phyloP scores from a whole-genome alignment of 352 stramenopile species.

The Pythium dissotocum region DNA sequence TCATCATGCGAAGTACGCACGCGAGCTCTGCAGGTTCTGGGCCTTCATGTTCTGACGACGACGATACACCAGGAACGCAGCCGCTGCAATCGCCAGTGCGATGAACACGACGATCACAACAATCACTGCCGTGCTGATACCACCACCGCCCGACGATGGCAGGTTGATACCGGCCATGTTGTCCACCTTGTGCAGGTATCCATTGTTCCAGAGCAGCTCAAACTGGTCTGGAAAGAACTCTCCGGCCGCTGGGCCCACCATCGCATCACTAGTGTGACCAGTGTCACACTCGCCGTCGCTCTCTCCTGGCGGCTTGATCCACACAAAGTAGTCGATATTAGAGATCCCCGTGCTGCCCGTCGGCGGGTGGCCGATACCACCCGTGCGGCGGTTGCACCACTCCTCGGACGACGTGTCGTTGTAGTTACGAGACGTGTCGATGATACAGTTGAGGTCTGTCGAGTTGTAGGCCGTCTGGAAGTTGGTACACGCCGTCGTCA shows the following conservation, averaged over 20 bases:
- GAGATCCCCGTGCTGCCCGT: slow-evolving; percentile 49
- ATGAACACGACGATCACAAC: slow-evolving; percentile 12
- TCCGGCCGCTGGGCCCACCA: slow-evolving; percentile 56
- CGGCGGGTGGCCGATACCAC: slow-evolving; percentile 55
- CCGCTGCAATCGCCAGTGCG: slow-evolving; percentile 3
- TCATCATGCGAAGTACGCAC: slow-evolving; percentile 14
- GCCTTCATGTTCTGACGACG: slow-evolving; percentile 7
- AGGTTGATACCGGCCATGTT: slow-evolving; percentile 50
- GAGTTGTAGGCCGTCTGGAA: slow-evolving; percentile 55
- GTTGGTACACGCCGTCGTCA: slow-evolving; percentile 45
- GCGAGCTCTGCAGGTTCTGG: slow-evolving; percentile 7
- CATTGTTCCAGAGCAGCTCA: slow-evolving; percentile 67
- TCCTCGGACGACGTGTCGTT: slow-evolving; percentile 60
- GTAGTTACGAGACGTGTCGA: slow-evolving; percentile 70
- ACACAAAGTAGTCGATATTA: slow-evolving; percentile 75
- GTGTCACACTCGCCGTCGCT: slow-evolving; percentile 54
- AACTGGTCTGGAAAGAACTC: slow-evolving; percentile 66
- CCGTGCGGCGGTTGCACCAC: slow-evolving; percentile 71
- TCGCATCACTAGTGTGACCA: slow-evolving; percentile 41
- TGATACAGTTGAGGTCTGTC: slow-evolving; percentile 47
- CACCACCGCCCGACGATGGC: slow-evolving; percentile 29
- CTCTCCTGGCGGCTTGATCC: slow-evolving; percentile 67
- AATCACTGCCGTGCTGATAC: slow-evolving; percentile 9
- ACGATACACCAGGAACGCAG: slow-evolving; percentile 16
- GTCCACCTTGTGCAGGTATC: slow-evolving; percentile 50